phyloP scores from a whole-genome alignment of 805 yeast species.

The Suhomyces pyralidae region DNA sequence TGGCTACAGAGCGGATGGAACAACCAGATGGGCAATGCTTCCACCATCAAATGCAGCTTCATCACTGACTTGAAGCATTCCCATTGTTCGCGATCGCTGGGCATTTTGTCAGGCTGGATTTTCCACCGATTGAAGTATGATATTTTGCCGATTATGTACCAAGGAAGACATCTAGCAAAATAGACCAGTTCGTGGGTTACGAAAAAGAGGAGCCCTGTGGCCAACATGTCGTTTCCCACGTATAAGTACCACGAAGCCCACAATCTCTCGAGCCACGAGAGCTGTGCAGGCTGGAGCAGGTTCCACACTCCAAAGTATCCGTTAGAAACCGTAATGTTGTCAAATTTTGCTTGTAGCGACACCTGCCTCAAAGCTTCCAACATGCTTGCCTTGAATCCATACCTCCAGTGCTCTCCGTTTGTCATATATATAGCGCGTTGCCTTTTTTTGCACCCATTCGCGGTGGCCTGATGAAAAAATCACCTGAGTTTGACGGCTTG shows the following conservation, averaged over 20 bases:
- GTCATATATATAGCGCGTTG: neutral
- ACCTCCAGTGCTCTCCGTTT: neutral
- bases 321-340: neutral
- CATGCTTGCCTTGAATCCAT: neutral
- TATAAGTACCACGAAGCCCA: constrained; percentile 59
- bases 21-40: constrained; percentile 61
- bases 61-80: constrained; percentile 58
- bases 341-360: neutral
- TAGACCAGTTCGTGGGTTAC: constrained; percentile 54
- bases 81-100: constrained; percentile 57
- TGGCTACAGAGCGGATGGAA: constrained; percentile 55
- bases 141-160: constrained; percentile 53
- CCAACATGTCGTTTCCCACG: constrained; percentile 52
- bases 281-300: constrained; percentile 3
- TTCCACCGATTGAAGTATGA: constrained; percentile 52
- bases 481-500: neutral
- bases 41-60: constrained; percentile 55
- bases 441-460: constrained; percentile 1
- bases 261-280: constrained; percentile 39
- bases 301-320: neutral
- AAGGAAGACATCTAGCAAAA: constrained; percentile 58
- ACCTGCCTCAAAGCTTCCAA: neutral
- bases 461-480: constrained; percentile 2
- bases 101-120: constrained; percentile 52
- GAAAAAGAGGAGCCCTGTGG: constrained; percentile 57